Evolutionary conservation across 2,329 filamentous ascomycete genomes (phyloP).

Genomic region (Ceratocystis alfenasii): DNA sequence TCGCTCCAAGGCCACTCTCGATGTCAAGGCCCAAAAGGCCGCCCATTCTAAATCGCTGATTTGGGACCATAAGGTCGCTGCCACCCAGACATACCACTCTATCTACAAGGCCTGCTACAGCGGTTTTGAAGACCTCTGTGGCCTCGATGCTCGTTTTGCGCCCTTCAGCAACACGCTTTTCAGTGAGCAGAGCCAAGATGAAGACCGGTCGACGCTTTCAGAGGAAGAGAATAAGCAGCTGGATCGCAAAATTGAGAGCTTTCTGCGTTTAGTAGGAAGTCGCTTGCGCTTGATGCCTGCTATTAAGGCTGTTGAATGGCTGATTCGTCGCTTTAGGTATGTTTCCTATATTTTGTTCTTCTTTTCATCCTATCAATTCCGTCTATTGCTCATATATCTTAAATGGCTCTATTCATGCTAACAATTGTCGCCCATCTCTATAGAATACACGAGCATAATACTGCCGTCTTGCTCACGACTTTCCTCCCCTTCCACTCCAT

Average conservation of each 20-base stretch:
- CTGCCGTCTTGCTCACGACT: slow-evolving; percentile 60
- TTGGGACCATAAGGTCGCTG: slow-evolving; percentile 75
- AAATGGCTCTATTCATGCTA: slow-evolving; percentile 12
- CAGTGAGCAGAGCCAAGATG: slow-evolving; percentile 80
- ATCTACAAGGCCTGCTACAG: slow-evolving; percentile 78
- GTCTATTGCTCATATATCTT: neutral
- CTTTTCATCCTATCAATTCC: neutral
- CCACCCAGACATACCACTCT: slow-evolving; percentile 78
- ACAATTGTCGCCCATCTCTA: slow-evolving; percentile 18
- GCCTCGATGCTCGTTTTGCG: slow-evolving; percentile 67
- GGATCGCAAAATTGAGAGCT: slow-evolving; percentile 64
- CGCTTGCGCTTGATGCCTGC: slow-evolving; percentile 74
- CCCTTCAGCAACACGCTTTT: slow-evolving; percentile 70
- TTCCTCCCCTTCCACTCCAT: slow-evolving; percentile 89
- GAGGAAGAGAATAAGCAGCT: slow-evolving; percentile 69
- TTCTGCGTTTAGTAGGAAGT: slow-evolving; percentile 66
- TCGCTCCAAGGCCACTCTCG: slow-evolving; percentile 78
- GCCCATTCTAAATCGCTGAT: slow-evolving; percentile 90
- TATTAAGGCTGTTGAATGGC: slow-evolving; percentile 87
- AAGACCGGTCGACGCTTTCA: slow-evolving; percentile 79
- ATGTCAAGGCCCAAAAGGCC: slow-evolving; percentile 84
- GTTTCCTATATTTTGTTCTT: slow-evolving; percentile 24
- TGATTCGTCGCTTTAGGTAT: slow-evolving; percentile 79
- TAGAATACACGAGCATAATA: slow-evolving; percentile 88
- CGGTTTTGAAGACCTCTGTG: slow-evolving; percentile 83